Conservation (phyloP, 2,329 filamentous ascomycete genomes). For the Colletotrichum sp. region DNA sequence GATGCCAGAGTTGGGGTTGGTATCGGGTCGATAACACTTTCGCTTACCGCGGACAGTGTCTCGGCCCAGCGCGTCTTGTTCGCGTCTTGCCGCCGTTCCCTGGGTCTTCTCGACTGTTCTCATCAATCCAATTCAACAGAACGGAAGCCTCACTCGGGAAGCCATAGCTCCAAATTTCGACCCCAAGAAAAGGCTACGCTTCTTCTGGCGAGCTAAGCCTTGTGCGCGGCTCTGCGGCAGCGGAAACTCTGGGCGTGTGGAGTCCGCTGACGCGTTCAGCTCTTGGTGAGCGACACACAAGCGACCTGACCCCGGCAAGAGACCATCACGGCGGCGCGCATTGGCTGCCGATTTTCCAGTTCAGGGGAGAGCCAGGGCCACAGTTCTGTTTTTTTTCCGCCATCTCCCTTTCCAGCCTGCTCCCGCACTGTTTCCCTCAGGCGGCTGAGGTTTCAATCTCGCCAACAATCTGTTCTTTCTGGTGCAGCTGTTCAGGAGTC, state of each 20-base stretch:
- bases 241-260: constrained; percentile 10
- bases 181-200: neutral
- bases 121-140: neutral
- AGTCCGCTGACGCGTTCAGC: constrained; percentile 17
- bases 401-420: neutral
- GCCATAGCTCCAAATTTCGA: neutral
- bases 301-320: neutral
- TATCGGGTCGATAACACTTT: neutral
- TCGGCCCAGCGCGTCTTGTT: neutral
- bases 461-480: neutral
- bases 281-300: neutral
- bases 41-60: neutral
- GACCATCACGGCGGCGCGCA: neutral
- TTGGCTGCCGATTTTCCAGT: constrained; percentile 10
- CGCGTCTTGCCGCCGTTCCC: neutral
- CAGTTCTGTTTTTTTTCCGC: neutral
- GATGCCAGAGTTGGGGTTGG: neutral
- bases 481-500: neutral
- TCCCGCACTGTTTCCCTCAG: neutral
- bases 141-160: neutral
- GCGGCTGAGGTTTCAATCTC: neutral
- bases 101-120: neutral
- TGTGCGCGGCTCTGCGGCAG: constrained; percentile 20
- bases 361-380: neutral
- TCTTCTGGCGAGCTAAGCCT: constrained; percentile 1